phyloP scores from a whole-genome alignment of 2,329 filamentous ascomycete genomes.

The Metarhizium guizhouense region DNA sequence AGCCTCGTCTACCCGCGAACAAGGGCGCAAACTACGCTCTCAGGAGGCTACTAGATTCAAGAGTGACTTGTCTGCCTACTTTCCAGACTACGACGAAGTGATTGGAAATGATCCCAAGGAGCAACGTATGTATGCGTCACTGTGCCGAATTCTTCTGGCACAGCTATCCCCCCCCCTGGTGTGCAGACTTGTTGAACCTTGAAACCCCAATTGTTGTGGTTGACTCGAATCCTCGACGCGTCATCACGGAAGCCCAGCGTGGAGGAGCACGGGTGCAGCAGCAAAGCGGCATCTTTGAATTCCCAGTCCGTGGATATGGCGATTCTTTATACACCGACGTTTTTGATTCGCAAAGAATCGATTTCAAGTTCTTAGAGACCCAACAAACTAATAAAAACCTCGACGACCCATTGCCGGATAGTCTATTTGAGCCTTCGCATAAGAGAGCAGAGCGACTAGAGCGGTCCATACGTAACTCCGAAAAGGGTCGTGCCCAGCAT shows the following conservation, averaged over 20 bases:
- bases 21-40: slow-evolving; percentile 73
- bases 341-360: slow-evolving; percentile 45
- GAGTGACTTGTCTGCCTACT: slow-evolving; percentile 85
- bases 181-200: slow-evolving; percentile 60
- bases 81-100: slow-evolving; percentile 88
- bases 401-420: slow-evolving; percentile 48
- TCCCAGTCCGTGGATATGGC: slow-evolving; percentile 42
- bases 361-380: slow-evolving; percentile 44
- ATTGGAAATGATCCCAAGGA: slow-evolving; percentile 78
- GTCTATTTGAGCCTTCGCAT: slow-evolving; percentile 44
- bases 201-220: slow-evolving; percentile 66
- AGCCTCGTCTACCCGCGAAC: slow-evolving; percentile 39
- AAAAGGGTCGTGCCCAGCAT: slow-evolving; percentile 57
- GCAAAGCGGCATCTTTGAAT: background rate
- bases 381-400: slow-evolving; percentile 33
- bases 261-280: background rate
- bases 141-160: background rate
- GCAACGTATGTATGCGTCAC: slow-evolving; percentile 48
- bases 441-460: slow-evolving; percentile 52
- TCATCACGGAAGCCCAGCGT: slow-evolving; percentile 9
- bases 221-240: slow-evolving; percentile 38
- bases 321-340: slow-evolving; percentile 49
- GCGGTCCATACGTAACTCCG: slow-evolving; percentile 53
- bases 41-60: slow-evolving; percentile 80
- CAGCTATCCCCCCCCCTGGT: background rate